Evolutionary conservation across 2,329 filamentous ascomycete genomes (phyloP).

Genomic region (Immersiporthe knoxdaviesiana): DNA sequence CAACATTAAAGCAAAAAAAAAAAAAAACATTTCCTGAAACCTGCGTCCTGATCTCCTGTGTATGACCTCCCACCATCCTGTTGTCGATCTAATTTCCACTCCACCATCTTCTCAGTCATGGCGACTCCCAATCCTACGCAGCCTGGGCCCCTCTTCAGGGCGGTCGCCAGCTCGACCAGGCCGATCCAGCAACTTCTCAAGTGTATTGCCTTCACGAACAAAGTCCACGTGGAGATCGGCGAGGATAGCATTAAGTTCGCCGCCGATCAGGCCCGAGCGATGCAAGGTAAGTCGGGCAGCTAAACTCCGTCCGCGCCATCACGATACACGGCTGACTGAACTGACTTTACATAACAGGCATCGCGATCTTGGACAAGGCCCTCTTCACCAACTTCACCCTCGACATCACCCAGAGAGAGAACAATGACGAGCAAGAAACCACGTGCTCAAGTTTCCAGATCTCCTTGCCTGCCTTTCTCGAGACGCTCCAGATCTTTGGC

Average conservation of each 20-base stretch:
- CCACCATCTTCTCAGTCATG: slow-evolving; percentile 15
- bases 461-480: slow-evolving; percentile 82
- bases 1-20: slow-evolving; percentile 35
- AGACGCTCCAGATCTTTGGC: slow-evolving; percentile 94
- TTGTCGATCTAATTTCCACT: background rate
- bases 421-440: slow-evolving; percentile 44
- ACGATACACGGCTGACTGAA: slow-evolving; percentile 37
- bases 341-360: slow-evolving; percentile 48
- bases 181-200: slow-evolving; percentile 68
- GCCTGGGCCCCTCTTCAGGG: slow-evolving; percentile 64
- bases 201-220: slow-evolving; percentile 63
- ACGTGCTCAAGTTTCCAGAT: slow-evolving; percentile 78
- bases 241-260: slow-evolving; percentile 85
- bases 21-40: slow-evolving; percentile 32
- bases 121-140: slow-evolving; percentile 22
- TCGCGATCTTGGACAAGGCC: slow-evolving; percentile 83
- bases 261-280: slow-evolving; percentile 84
- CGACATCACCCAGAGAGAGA: slow-evolving; percentile 51
- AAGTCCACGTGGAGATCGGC: slow-evolving; percentile 72
- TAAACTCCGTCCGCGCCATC: slow-evolving; percentile 13
- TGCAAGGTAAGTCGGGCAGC: slow-evolving; percentile 72
- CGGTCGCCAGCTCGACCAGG: slow-evolving; percentile 76
- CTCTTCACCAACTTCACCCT: slow-evolving; percentile 87
- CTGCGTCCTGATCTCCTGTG: slow-evolving; percentile 23
- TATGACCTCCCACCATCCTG: slow-evolving; percentile 23